A percentile compares a stretch with the other conserved stretches of the same genome.
Evolutionary conservation across 306 rosid genomes (phyloP).

Genomic region (Hippophae tibetana): DNA sequence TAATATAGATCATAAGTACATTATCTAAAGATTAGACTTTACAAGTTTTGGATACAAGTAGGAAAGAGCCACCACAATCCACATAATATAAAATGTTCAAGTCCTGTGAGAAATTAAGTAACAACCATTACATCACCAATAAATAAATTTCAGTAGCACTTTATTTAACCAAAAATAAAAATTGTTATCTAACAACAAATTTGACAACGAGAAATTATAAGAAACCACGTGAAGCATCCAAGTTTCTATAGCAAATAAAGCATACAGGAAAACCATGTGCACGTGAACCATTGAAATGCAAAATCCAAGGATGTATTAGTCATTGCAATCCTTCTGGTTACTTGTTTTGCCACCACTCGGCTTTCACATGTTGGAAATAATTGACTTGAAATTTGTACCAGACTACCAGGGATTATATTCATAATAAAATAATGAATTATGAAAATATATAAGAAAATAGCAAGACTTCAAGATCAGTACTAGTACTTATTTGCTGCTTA

Average conservation of each 20-base stretch:
- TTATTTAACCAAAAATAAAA: too few species aligned
- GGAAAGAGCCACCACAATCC: too few species aligned
- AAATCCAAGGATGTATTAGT: constrained; percentile 6
- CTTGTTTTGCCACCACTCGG: constrained; percentile 3
- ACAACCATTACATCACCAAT: too few species aligned
- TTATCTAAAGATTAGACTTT: too few species aligned
- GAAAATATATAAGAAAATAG: not conserved
- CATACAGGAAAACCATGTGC: not conserved
- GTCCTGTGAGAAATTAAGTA: too few species aligned
- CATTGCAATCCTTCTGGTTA: not conserved
- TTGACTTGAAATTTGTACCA: not conserved
- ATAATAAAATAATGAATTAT: not conserved
- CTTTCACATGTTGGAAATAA: not conserved
- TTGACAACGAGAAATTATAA: not conserved
- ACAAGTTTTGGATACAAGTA: too few species aligned
- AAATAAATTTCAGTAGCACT: too few species aligned
- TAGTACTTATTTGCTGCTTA: too few species aligned
- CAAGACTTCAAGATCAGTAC: not conserved
- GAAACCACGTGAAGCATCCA: constrained; percentile 5
- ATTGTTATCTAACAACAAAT: not conserved
- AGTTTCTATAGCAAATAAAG: not conserved
- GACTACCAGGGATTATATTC: not conserved
- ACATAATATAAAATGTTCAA: too few species aligned
- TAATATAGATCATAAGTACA: too few species aligned
- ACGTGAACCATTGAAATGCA: constrained; percentile 6